phyloP scores from a whole-genome alignment of 768 basidiomycete genomes.

The Auricularia auricula-judae region DNA sequence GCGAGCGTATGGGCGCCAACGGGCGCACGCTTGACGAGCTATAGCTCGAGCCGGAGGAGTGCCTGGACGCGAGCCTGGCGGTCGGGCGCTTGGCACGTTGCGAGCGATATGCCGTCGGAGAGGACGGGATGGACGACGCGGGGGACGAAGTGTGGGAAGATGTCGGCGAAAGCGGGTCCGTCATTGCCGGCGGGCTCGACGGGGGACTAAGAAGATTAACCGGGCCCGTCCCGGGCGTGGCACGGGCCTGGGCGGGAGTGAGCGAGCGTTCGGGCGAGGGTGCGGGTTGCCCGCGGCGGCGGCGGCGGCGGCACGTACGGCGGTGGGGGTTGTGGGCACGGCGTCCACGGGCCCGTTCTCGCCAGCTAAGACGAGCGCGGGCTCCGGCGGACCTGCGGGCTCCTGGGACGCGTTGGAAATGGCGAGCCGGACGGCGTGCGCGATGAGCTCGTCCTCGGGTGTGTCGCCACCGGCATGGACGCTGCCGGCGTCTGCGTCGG shows the following conservation, averaged over 20 bases:
- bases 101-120: background rate
- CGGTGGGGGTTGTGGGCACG: background rate
- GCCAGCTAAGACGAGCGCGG: background rate
- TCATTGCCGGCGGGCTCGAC: background rate
- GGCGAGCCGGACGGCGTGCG: background rate
- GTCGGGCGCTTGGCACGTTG: background rate
- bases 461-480: constrained; percentile 1
- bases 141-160: background rate
- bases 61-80: background rate
- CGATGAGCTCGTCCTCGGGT: constrained; percentile 1
- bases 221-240: background rate
- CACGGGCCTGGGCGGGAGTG: no score
- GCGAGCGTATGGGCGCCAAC: background rate
- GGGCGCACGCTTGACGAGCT: background rate
- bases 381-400: background rate
- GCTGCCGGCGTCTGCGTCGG: constrained; percentile 1
- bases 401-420: background rate
- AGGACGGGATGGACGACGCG: background rate
- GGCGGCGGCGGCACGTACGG: background rate
- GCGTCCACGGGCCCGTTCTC: background rate
- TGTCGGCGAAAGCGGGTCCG: background rate
- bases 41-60: background rate
- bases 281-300: background rate
- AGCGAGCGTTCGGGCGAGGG: background rate
- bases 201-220: background rate